Evolutionary conservation across 768 basidiomycete genomes (phyloP).

Genomic region (Boletus huronensis): DNA sequence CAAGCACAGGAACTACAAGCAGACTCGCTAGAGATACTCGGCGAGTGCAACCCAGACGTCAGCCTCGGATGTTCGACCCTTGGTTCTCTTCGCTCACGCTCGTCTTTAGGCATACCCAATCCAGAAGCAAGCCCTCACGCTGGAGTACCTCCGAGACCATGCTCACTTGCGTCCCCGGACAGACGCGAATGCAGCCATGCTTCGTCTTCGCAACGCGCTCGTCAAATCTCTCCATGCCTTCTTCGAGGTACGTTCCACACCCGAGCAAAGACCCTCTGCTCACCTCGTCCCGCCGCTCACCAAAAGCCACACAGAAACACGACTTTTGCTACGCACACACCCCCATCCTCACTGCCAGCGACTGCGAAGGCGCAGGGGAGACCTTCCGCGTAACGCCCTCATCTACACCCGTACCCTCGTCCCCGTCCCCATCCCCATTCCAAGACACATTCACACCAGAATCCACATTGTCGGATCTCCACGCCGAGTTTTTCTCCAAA

Average conservation of each 20-base stretch:
- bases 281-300: slow-evolving; percentile 15
- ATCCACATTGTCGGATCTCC: neutral
- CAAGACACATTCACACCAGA: neutral
- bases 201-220: slow-evolving; percentile 65
- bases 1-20: slow-evolving; percentile 55
- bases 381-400: slow-evolving; percentile 65
- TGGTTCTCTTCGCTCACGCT: slow-evolving; percentile 3
- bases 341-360: slow-evolving; percentile 84
- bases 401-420: slow-evolving; percentile 2
- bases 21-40: slow-evolving; percentile 45
- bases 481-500: slow-evolving; percentile 64
- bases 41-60: slow-evolving; percentile 59
- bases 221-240: slow-evolving; percentile 56
- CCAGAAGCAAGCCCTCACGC: slow-evolving; percentile 80
- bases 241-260: slow-evolving; percentile 59
- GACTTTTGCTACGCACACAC: slow-evolving; percentile 79
- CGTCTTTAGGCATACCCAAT: slow-evolving; percentile 73
- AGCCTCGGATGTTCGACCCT: slow-evolving; percentile 1
- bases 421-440: neutral
- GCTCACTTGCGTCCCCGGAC: slow-evolving; percentile 87
- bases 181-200: slow-evolving; percentile 62
- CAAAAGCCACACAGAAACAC: slow-evolving; percentile 47
- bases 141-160: slow-evolving; percentile 80
- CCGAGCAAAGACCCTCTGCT: neutral
- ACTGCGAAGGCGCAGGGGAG: slow-evolving; percentile 97